Conservation (phyloP, 2,329 filamentous ascomycete genomes). For the Fusarium sp. region DNA sequence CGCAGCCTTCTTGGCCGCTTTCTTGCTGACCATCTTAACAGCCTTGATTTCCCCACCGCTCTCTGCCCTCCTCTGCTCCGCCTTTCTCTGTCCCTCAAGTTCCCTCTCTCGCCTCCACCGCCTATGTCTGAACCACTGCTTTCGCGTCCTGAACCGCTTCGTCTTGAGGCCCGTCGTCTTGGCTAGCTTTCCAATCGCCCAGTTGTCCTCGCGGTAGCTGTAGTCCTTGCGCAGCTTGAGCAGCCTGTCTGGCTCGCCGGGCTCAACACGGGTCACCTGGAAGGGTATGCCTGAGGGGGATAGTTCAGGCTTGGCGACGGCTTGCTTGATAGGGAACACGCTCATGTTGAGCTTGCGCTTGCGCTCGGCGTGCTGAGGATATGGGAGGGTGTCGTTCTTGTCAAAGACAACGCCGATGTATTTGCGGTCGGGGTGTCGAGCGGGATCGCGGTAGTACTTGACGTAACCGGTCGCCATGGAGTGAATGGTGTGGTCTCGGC, state of each 20-base stretch:
- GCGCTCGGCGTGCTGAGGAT: constrained; percentile 76
- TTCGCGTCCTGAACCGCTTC: constrained; percentile 61
- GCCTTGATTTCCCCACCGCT: constrained; percentile 45
- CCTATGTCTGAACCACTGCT: constrained; percentile 57
- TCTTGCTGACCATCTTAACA: constrained; percentile 49
- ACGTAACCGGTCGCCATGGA: constrained; percentile 88
- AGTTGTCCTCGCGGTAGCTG: constrained; percentile 68
- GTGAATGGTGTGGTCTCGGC: constrained; percentile 95
- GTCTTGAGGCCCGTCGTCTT: constrained; percentile 60
- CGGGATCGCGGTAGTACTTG: constrained; percentile 93
- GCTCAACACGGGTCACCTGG: constrained; percentile 54
- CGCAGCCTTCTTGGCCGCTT: constrained; percentile 50
- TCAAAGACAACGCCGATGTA: constrained; percentile 95
- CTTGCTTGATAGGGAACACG: constrained; percentile 57
- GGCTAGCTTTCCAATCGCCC: constrained; percentile 64
- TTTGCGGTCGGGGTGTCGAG: constrained; percentile 82
- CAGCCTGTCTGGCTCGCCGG: constrained; percentile 56
- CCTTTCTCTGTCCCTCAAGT: constrained; percentile 54
- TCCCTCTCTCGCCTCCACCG: constrained; percentile 55
- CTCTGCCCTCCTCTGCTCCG: constrained; percentile 48
- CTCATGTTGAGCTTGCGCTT: constrained; percentile 80
- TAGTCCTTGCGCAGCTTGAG: constrained; percentile 63
- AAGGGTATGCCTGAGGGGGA: constrained; percentile 62
- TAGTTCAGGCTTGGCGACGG: constrained; percentile 51
- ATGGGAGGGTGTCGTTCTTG: constrained; percentile 81